Conservation (phyloP, 345 rosid genomes). For the Rhodamnia rubescens region DNA sequence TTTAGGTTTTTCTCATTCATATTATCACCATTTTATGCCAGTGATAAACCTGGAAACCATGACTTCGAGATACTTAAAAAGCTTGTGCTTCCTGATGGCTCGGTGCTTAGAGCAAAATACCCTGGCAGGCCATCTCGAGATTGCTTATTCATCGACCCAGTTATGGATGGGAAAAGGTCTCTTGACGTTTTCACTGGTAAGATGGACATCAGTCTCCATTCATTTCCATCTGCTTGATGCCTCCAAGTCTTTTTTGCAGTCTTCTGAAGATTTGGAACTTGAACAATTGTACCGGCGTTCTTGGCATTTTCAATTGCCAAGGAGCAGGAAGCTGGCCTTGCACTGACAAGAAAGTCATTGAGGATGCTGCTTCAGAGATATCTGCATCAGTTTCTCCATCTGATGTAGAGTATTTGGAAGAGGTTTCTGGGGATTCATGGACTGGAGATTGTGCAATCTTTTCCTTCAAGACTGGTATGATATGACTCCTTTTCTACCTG, state of each 20-base stretch:
- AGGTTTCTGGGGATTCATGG: constrained; percentile 35
- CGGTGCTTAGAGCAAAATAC: constrained; percentile 44
- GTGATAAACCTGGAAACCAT: constrained; percentile 44
- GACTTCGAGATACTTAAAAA: constrained; percentile 41
- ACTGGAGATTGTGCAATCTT: constrained; percentile 36
- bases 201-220: neutral
- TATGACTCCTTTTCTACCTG: neutral
- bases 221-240: neutral
- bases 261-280: constrained; percentile 52
- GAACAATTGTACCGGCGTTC: constrained; percentile 38
- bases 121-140: constrained; percentile 46
- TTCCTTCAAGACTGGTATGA: constrained; percentile 33
- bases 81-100: constrained; percentile 45
- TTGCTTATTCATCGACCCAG: constrained; percentile 45
- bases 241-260: constrained; percentile 3
- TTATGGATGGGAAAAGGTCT: constrained; percentile 44
- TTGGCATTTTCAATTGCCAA: constrained; percentile 52
- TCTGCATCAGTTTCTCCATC: constrained; percentile 25
- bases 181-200: neutral
- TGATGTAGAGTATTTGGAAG: constrained; percentile 40
- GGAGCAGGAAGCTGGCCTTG: constrained; percentile 53
- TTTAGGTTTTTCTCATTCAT: neutral
- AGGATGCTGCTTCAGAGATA: constrained; percentile 2
- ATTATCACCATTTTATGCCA: neutral
- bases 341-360: constrained; percentile 1